Base-by-base conservation (phyloP, 202 grass and related monocot genomes). In the Carex arenaria region DNA sequence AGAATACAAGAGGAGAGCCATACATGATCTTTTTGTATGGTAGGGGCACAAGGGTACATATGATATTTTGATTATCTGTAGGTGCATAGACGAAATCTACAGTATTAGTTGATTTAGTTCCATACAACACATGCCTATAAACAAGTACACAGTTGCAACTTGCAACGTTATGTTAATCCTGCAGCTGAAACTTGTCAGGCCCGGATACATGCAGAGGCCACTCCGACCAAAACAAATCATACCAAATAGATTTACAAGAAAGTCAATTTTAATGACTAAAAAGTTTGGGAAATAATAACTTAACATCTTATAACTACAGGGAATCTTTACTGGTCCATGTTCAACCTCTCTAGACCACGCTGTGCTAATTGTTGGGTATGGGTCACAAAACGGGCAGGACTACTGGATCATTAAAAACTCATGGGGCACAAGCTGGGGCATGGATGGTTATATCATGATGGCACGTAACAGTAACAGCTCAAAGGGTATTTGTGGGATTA, bases 371-470 rank as follows among this genome's bases (percentile, higher is more conserved):
- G 95, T 98, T 26, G 95, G 95, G 66, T 98, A 98, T 90, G 83
- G 93, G 67, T 98, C 89, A 78, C 83, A 94, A 83, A 85, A 88
- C 55, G 93, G 89, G 54, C 90, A 93, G 75, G 90, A 98, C 74
- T 98, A 98, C 65, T 98, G 95, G 95, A 95, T 98, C 80, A 40
- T 98, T 73, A 98, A 98, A 82, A 98, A 98, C 67, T 95, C 95
- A 10, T 98, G 95, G 95, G 95, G 95, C 68, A 89, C 90, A 66
- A 81, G 28, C 31, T 98, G 93, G 95, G 95, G 95, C 75, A 98
- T 98, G 89, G 86, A 92, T 74, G 95, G 95, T 5, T 98, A 95
- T 69, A 95, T 98, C 20, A 10, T 89, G 78, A 92, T 95, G 88
- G 92, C 80, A n/a, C 71, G 95, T 9, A 93, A 98, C 59, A 83